Evolutionary conservation across 2,329 filamentous ascomycete genomes (phyloP).

Genomic region (Phaeosphaeriaceae sp.): DNA sequence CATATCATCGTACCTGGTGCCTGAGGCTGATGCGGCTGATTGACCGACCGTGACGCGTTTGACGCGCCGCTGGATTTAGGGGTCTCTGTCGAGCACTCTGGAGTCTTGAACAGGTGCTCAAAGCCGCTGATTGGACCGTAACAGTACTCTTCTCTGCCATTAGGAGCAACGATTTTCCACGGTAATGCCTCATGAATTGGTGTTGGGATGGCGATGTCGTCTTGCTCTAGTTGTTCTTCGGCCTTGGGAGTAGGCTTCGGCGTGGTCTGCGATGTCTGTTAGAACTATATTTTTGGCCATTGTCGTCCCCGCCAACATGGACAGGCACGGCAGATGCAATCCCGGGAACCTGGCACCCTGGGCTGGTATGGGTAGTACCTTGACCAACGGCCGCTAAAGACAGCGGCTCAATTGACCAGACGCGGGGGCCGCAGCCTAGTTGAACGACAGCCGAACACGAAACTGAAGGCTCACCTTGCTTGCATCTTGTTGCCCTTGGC

Average conservation of each 20-base stretch:
- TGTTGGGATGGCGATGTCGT: conserved; percentile 20
- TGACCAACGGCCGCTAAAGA: conserved; percentile 14
- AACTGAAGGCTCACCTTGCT: conserved; percentile 10
- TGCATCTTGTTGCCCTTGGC: not conserved
- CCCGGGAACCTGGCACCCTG: not conserved
- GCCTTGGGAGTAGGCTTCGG: not conserved
- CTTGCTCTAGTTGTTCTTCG: not conserved
- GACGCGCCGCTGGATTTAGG: not conserved
- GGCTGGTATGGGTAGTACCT: conserved; percentile 7
- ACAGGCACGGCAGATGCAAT: conserved; percentile 1
- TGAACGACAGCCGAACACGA: conserved; percentile 18
- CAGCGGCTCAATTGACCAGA: conserved; percentile 10
- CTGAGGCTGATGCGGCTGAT: not conserved
- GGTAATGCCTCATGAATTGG: conserved; percentile 21
- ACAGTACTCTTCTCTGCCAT: conserved; percentile 28
- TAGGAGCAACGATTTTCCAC: conserved; percentile 24
- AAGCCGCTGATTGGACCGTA: conserved; percentile 32
- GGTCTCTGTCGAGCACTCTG: not conserved
- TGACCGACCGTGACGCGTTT: not conserved
- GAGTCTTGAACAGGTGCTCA: conserved; percentile 29
- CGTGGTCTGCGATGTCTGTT: not conserved
- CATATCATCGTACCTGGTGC: conserved; percentile 13
- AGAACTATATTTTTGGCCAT: conserved; percentile 1
- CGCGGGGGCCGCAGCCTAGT: conserved; percentile 19
- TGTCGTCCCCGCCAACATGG: conserved; percentile 3